These are phyloP conservation scores for Boletus coccyginus DNA, from an alignment of 768 basidiomycete genomes.

Conservation along the genomic window DNA sequence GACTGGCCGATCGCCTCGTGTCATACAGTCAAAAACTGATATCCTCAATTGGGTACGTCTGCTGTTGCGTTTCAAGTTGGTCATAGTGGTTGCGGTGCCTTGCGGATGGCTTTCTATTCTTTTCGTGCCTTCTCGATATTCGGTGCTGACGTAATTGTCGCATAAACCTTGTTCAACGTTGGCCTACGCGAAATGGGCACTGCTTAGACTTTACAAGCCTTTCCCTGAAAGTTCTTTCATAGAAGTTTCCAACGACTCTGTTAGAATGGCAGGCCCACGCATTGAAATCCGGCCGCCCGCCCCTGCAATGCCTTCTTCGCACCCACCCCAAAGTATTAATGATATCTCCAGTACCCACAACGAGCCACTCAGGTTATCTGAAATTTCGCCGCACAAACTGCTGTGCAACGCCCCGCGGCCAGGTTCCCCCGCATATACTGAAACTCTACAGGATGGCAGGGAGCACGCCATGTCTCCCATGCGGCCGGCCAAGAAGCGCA, in stretches of 20 bases:
- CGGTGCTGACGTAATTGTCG: slow-evolving; percentile 25
- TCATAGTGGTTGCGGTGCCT: slow-evolving; percentile 30
- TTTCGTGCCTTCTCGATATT: slow-evolving; percentile 20
- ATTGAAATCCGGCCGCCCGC: slow-evolving; percentile 6
- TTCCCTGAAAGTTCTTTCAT: slow-evolving; percentile 13
- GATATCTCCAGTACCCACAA: not conserved
- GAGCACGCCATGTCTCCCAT: slow-evolving; percentile 36
- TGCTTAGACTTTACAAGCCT: slow-evolving; percentile 31
- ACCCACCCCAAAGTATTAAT: not conserved
- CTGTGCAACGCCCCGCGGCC: not conserved
- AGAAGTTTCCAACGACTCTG: slow-evolving; percentile 9
- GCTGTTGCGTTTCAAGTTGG: slow-evolving; percentile 19
- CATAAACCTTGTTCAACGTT: slow-evolving; percentile 17
- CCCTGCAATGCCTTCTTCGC: not conserved
- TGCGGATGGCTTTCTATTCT: slow-evolving; percentile 10
- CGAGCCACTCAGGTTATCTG: slow-evolving; percentile 43
- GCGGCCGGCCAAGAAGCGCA: slow-evolving; percentile 49
- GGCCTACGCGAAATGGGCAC: slow-evolving; percentile 2
- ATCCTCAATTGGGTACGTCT: slow-evolving; percentile 44
- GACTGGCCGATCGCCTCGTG: slow-evolving; percentile 48
- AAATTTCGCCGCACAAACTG: slow-evolving; percentile 46
- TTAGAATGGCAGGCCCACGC: slow-evolving; percentile 6
- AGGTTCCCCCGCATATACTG: slow-evolving; percentile 8
- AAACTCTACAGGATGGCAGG: slow-evolving; percentile 18
- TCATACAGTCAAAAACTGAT: slow-evolving; percentile 48